These are phyloP conservation scores for Agroathelia rolfsii DNA, from an alignment of 1,284 basidiomycete species.

Conservation along the genomic window DNA sequence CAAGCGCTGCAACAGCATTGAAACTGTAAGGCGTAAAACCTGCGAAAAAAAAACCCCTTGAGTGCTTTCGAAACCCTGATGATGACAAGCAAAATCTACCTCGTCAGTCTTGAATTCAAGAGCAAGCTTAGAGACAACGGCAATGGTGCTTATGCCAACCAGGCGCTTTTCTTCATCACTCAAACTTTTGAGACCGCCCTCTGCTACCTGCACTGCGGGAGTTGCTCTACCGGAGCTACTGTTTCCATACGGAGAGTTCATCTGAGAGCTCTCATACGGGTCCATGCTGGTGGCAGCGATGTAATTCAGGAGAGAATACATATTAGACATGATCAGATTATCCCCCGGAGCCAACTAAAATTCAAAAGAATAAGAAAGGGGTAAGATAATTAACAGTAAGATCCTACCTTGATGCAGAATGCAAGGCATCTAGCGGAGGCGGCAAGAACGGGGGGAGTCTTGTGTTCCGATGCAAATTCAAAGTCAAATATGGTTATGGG, in stretches of 20 bases:
- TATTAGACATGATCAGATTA: conserved; percentile 87
- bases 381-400: conserved; percentile 1
- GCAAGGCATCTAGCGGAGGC: conserved; percentile 87
- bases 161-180: conserved; percentile 81
- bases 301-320: conserved; percentile 92
- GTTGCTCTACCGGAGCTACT: conserved; percentile 34
- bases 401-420: conserved; percentile 72
- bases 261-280: conserved; percentile 41
- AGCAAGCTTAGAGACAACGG: conserved; percentile 76
- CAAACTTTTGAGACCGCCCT: conserved; percentile 50
- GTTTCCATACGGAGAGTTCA: conserved; percentile 30
- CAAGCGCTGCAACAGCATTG: conserved; percentile 87
- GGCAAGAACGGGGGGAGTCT: conserved; percentile 66
- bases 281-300: conserved; percentile 77
- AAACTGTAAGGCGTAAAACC: conserved; percentile 80
- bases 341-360: conserved; percentile 74
- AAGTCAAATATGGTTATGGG: conserved; percentile 85
- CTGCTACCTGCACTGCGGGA: too few relatives aligned
- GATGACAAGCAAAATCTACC: conserved; percentile 28
- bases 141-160: conserved; percentile 85
- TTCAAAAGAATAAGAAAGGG: conserved; percentile 1
- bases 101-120: conserved; percentile 77
- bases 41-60: conserved; percentile 17
- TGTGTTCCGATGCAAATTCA: conserved; percentile 66
- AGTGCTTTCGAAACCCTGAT: conserved; percentile 1